Evolutionary conservation across 2,329 filamentous ascomycete genomes (phyloP).

Genomic region (Calonectria crousiana): DNA sequence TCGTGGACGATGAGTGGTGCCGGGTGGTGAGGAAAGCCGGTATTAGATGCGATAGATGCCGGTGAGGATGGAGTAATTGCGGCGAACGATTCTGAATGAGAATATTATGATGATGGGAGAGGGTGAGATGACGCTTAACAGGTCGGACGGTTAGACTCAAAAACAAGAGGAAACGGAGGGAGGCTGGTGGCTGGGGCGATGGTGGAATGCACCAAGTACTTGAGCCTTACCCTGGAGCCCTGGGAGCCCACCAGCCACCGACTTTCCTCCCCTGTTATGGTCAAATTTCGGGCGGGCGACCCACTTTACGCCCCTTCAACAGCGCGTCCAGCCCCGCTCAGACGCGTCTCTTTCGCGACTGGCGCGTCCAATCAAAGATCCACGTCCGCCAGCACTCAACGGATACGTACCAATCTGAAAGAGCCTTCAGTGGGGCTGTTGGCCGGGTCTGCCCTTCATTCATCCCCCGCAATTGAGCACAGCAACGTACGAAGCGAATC

Average conservation of each 20-base stretch:
- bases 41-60: background rate
- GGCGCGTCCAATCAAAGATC: slow-evolving; percentile 39
- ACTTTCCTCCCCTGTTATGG: slow-evolving; percentile 33
- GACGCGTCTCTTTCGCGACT: slow-evolving; percentile 48
- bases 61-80: slow-evolving; percentile 25
- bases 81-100: slow-evolving; percentile 38
- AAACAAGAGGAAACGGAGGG: slow-evolving; percentile 35
- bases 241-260: slow-evolving; percentile 40
- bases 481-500: background rate
- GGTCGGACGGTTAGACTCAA: slow-evolving; percentile 40
- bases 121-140: slow-evolving; percentile 40
- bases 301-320: slow-evolving; percentile 35
- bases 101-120: slow-evolving; percentile 42
- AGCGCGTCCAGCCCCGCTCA: slow-evolving; percentile 37
- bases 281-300: slow-evolving; percentile 26
- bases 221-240: slow-evolving; percentile 42
- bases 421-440: background rate
- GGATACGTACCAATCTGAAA: slow-evolving; percentile 8
- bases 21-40: background rate
- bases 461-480: background rate
- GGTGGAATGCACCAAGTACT: slow-evolving; percentile 22
- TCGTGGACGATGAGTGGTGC: background rate
- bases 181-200: slow-evolving; percentile 44
- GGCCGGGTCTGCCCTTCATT: slow-evolving; percentile 11
- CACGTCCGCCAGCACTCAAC: background rate